These are phyloP conservation scores for Limnanthes douglasii DNA, from an alignment of 345 rosid genomes.

Conservation along the genomic window DNA sequence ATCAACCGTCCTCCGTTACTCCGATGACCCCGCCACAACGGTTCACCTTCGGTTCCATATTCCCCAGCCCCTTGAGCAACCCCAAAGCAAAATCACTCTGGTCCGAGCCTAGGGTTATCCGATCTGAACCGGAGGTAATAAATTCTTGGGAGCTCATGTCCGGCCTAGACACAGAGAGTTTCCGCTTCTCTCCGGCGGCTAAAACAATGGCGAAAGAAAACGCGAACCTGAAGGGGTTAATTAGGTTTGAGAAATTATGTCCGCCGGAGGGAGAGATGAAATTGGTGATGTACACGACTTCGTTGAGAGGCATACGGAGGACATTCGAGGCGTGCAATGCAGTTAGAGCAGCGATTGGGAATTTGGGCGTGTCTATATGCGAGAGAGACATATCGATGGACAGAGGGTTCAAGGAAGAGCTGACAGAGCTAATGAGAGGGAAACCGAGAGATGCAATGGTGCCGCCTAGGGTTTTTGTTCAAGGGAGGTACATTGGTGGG, in stretches of 20 bases:
- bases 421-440: constrained; percentile 28
- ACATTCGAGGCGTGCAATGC: constrained; percentile 79
- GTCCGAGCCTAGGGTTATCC: constrained; percentile 31
- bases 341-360: constrained; percentile 39
- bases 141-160: constrained; percentile 94
- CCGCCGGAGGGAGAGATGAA: constrained; percentile 53
- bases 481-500: constrained; percentile 78
- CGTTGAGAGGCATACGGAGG: constrained; percentile 58
- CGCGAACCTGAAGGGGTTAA: constrained; percentile 12
- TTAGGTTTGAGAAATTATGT: constrained; percentile 18
- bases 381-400: constrained; percentile 89
- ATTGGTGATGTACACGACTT: constrained; percentile 67
- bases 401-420: constrained; percentile 53
- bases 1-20: constrained; percentile 15
- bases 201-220: constrained; percentile 32
- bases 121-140: constrained; percentile 46
- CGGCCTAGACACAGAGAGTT: constrained; percentile 70
- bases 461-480: constrained; percentile 64
- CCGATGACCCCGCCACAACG: constrained; percentile 47
- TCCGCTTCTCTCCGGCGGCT: constrained; percentile 45
- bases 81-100: constrained; percentile 21
- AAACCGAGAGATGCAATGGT: constrained; percentile 15
- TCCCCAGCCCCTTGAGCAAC: constrained; percentile 18
- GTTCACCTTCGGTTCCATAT: constrained; percentile 28
- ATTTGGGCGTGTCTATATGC: constrained; percentile 26